Percentiles rank a stretch among this genome's conserved stretches.
These are phyloP conservation scores for Blyttiomyces sp. DNA, from an alignment of 371 early-diverging fungal genomes.

Conservation along the genomic window DNA sequence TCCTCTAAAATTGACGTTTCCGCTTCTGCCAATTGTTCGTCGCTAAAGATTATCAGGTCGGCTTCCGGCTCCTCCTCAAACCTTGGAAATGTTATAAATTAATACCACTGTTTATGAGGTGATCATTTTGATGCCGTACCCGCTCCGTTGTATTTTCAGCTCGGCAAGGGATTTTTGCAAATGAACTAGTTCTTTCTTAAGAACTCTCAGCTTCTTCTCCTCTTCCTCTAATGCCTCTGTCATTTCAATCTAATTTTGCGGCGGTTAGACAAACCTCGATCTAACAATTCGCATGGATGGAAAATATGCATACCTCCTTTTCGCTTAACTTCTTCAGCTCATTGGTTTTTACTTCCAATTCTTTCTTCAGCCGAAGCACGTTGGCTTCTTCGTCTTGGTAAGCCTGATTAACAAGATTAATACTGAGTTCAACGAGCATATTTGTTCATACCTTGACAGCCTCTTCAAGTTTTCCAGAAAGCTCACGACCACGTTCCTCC, in stretches of 20 bases:
- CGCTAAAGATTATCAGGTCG: slow-evolving; percentile 48
- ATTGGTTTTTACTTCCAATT: slow-evolving; percentile 7
- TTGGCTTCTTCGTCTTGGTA: slow-evolving; percentile 9
- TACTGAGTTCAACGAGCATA: no score
- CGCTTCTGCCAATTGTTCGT: slow-evolving; percentile 55
- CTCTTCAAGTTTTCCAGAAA: neutral
- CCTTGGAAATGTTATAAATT: slow-evolving; percentile 8
- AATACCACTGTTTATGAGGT: neutral
- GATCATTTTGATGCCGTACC: slow-evolving; percentile 34
- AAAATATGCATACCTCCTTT: slow-evolving; percentile 29
- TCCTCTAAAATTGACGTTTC: slow-evolving; percentile 54
- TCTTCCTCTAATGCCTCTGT: slow-evolving; percentile 47
- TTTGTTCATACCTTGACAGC: neutral
- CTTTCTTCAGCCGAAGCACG: slow-evolving; percentile 1
- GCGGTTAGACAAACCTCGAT: no score
- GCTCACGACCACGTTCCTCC: neutral
- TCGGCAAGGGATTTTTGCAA: slow-evolving; percentile 21
- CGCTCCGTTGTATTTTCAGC: slow-evolving; percentile 61
- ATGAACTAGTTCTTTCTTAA: slow-evolving; percentile 5
- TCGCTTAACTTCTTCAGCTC: slow-evolving; percentile 23
- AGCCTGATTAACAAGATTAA: no score
- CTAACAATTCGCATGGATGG: no score
- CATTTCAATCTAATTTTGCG: no score
- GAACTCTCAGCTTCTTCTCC: neutral
- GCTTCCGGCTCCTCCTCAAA: slow-evolving; percentile 37